Base-by-base conservation (phyloP, 306 rosid species). In the Cucurbita argyrosperma region DNA sequence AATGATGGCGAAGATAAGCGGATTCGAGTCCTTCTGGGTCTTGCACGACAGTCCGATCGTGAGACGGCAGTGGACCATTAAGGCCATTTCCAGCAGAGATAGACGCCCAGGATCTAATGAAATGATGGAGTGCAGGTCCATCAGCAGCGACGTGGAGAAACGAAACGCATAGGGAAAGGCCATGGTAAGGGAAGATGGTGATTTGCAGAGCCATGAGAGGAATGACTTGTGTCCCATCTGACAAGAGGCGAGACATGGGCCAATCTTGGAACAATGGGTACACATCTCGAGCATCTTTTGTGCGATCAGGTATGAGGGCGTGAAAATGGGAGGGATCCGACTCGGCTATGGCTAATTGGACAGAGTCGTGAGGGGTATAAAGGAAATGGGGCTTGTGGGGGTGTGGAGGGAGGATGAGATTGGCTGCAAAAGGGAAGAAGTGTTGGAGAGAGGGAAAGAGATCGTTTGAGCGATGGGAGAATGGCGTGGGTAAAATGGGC, bases 71-170 rank as follows among this genome's bases (percentile, higher is more conserved):
- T 39, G 63, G 54, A 7, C 4, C 47, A 7, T 78, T 46, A 18
- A 71, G 10, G 49, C 78, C 75, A 6, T 74, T 69, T 1, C 40
- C 5, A 21, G 18, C 68, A 0, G 39, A 76, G 10, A 72, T 16
- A 14, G 46, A 71, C 8, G 83, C 66, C 83, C 87, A 84, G 1
- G 81, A 81, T 76, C 76, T 81, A 61, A 76, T 78, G 81, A 84
- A 84, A 38, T 76, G 79, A 21, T 76, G 72, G n/a, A 74, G 46
- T 0, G 83, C 42, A 12, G 53, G n/a, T 11, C 84, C 87, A 11
- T 84, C 84, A 4, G 72, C 80, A 2, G 55, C 82, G 12, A 77
- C 55, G 54, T 84, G 85, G 23, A 47, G 21, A 43, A 72, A 78
- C 0, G 75, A 10, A 5, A 69, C 68, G 3, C 79, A 74, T 10